A percentile compares a stretch with the other conserved stretches of the same genome.
phyloP scores from a whole-genome alignment of 2,329 filamentous ascomycete genomes.

The Epichloe sibirici region DNA sequence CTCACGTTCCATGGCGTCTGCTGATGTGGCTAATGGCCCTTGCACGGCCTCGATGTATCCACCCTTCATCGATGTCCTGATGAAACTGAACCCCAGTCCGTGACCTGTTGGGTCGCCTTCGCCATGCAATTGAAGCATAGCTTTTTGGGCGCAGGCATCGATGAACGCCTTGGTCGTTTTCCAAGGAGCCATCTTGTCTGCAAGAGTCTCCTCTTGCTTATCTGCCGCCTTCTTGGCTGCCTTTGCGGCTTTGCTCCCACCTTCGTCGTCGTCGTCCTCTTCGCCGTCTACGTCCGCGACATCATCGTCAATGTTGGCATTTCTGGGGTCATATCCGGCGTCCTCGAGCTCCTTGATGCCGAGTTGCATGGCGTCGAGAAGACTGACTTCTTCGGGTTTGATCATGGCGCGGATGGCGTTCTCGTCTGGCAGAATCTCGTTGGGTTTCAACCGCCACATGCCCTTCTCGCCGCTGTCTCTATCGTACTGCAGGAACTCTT shows the following conservation, averaged over 20 bases:
- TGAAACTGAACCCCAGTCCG: slow-evolving; percentile 90
- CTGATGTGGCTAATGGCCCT: slow-evolving; percentile 52
- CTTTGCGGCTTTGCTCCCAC: slow-evolving; percentile 26
- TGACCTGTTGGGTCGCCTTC: slow-evolving; percentile 90
- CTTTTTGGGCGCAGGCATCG: slow-evolving; percentile 85
- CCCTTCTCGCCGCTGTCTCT: slow-evolving; percentile 62
- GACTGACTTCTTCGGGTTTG: slow-evolving; percentile 86
- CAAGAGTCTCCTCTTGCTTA: slow-evolving; percentile 56
- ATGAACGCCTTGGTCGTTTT: slow-evolving; percentile 94
- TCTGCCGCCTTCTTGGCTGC: slow-evolving; percentile 31
- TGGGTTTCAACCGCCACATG: slow-evolving; percentile 63
- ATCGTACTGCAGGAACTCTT: slow-evolving; percentile 88
- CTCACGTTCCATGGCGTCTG: slow-evolving; percentile 78
- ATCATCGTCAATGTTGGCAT: slow-evolving; percentile 50
- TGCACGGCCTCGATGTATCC: slow-evolving; percentile 77
- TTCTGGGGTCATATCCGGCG: slow-evolving; percentile 66
- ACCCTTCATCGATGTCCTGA: slow-evolving; percentile 97
- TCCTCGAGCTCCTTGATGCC: slow-evolving; percentile 84
- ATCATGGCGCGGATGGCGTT: slow-evolving; percentile 75
- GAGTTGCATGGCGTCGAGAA: slow-evolving; percentile 94
- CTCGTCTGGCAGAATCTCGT: slow-evolving; percentile 68
- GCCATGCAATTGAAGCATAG: slow-evolving; percentile 90
- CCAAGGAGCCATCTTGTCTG: slow-evolving; percentile 89
- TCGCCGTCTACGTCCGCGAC: slow-evolving; percentile 53
- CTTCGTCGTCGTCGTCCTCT: slow-evolving; percentile 34